Evolutionary conservation across 2,329 filamentous ascomycete genomes (phyloP), one percentile per base, ranked within the genome.

Genomic region (Claviceps quebecensis): DNA sequence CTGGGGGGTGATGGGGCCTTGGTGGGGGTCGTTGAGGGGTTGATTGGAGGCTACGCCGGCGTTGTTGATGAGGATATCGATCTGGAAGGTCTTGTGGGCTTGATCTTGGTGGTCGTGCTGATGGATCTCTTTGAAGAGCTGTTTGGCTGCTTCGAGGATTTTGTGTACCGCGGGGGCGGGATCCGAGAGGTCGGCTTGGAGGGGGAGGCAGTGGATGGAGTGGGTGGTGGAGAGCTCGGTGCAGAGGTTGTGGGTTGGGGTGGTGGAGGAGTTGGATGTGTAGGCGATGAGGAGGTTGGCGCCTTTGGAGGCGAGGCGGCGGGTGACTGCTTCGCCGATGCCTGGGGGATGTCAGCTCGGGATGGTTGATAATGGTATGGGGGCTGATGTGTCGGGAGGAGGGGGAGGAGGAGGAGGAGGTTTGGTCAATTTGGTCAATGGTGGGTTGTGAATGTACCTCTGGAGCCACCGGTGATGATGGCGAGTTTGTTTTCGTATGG

Each of bases 61-160:
- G 65, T 94, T 95, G 76, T 95, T 94, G 72, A 95, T 72, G 50
- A 95, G 72, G 55, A 95, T 87, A 68, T 94, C 87, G 61, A 95
- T 76, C 60, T 62, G 61, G 53, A 67, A 63, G 29, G 29, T 34
- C 29, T 34, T 34, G 29, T 34, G 29, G 29, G 29, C 9, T 34
- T 34, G 29, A 6, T 56, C 50, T 13, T 6, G 55, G 11, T 51
- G 19, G 23, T 47, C 59, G 16, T 46, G 44, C 55, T 60, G 63
- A 11, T 57, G 58, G 8, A 52, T 34, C 4, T 34, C 29, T 11
- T 34, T 44, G 54, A 60, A 65, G 48, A 67, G 57, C 16, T 43
- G 37, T 14, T 49, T 53, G 38, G 65, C 65, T 17, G 63, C 62
- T 3, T 61, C 56, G 16, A 68, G 52, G 40, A 68, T 62, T 46